Conservation (phyloP, 495 filamentous ascomycete genomes). For the Clavariopsis aquatica region DNA sequence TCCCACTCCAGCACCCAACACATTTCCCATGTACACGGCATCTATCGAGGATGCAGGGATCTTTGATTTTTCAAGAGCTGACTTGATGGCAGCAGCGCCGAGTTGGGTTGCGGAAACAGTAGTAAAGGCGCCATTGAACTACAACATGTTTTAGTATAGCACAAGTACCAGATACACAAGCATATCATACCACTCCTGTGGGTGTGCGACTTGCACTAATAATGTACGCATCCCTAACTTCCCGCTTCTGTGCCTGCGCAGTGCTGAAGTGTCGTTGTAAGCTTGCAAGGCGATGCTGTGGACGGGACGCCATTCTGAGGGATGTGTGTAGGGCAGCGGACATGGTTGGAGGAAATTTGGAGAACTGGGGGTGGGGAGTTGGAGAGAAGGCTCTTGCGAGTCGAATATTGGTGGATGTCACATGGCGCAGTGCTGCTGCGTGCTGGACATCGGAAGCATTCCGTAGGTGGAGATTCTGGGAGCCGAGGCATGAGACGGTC, state of each 20-base stretch:
- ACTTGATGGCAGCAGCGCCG: constrained; percentile 84
- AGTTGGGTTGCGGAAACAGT: constrained; percentile 82
- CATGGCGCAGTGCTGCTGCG: constrained; percentile 26
- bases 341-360: constrained; percentile 14
- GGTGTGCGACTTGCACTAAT: constrained; percentile 84
- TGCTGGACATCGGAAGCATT: constrained; percentile 12
- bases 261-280: constrained; percentile 37
- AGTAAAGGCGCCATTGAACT: constrained; percentile 92
- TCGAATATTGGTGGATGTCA: constrained; percentile 15
- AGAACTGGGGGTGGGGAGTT: constrained; percentile 1
- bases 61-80: constrained; percentile 78
- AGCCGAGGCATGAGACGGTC: constrained; percentile 21
- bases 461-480: constrained; percentile 8
- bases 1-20: constrained; percentile 79
- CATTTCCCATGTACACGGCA: constrained; percentile 96
- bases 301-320: constrained; percentile 28
- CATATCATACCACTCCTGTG: constrained; percentile 70
- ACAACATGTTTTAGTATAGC: constrained; percentile 3
- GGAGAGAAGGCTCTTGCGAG: constrained; percentile 14
- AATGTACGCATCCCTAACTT: constrained; percentile 89
- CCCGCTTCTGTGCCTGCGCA: constrained; percentile 46
- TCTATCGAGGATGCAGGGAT: constrained; percentile 75
- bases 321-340: constrained; percentile 21
- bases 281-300: constrained; percentile 31
- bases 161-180: not conserved